Evolutionary conservation across 495 filamentous ascomycete species (phyloP).

Genomic region (Cercophora samala): DNA sequence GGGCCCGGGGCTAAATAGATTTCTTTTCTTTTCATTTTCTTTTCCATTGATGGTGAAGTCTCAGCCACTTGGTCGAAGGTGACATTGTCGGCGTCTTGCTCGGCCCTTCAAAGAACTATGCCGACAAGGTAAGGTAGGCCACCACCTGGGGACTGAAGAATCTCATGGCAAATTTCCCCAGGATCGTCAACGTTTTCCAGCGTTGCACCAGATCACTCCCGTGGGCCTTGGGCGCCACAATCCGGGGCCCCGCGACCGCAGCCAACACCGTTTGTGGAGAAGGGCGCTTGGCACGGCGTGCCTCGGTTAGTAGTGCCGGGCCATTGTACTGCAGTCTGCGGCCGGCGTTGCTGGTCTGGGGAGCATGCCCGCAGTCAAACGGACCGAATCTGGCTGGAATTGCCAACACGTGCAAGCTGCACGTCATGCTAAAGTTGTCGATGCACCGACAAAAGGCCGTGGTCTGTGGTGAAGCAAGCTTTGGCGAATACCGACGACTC

Average conservation of each 20-base stretch:
- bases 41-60: neutral
- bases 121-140: neutral
- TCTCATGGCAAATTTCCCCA: neutral
- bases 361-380: conserved; percentile 1
- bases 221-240: conserved; percentile 8
- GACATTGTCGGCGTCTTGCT: conserved; percentile 5
- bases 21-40: too few relatives aligned
- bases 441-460: conserved; percentile 3
- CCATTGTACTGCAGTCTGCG: conserved; percentile 4
- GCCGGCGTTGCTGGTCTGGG: conserved; percentile 4
- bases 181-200: neutral
- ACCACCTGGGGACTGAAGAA: too few relatives aligned
- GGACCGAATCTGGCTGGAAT: conserved; percentile 10
- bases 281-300: conserved; percentile 3
- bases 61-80: neutral
- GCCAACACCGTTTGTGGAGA: conserved; percentile 1
- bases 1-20: neutral
- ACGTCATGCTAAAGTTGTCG: conserved; percentile 4
- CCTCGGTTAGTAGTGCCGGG: conserved; percentile 7
- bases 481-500: too few relatives aligned
- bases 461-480: neutral
- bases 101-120: neutral
- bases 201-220: conserved; percentile 3
- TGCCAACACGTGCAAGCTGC: conserved; percentile 5
- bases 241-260: conserved; percentile 25